A percentile compares a stretch with the other conserved stretches of the same genome.
Conservation (phyloP, 2,329 filamentous ascomycete species). For the Talaromyces pinophilus region DNA sequence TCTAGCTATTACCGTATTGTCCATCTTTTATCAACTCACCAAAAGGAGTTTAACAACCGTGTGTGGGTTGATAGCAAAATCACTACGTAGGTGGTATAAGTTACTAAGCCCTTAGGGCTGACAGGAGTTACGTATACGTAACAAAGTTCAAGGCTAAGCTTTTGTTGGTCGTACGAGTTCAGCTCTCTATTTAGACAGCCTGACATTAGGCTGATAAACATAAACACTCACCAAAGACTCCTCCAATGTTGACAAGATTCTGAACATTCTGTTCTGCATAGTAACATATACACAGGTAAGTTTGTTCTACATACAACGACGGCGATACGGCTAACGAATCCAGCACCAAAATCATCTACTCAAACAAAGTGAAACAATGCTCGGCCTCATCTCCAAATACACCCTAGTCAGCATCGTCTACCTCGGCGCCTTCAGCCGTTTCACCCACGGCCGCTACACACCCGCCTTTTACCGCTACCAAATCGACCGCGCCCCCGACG, state of each 20-base stretch:
- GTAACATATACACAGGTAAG: background rate
- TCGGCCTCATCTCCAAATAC: conserved; percentile 4
- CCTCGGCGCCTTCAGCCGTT: conserved; percentile 6
- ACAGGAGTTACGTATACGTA: background rate
- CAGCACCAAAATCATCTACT: background rate
- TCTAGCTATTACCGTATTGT: too few species aligned
- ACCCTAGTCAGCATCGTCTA: conserved; percentile 2
- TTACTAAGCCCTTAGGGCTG: background rate
- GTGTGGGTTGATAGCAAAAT: background rate
- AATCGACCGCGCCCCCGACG: conserved; percentile 9
- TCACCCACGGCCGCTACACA: conserved; percentile 6
- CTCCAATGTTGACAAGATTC: background rate
- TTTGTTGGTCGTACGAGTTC: background rate
- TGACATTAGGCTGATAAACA: background rate
- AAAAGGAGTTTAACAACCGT: too few species aligned
- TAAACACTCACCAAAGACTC: background rate
- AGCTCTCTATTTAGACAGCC: background rate
- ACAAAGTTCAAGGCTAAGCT: background rate
- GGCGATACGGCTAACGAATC: background rate
- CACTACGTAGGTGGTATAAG: too few species aligned
- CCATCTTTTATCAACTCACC: too few species aligned
- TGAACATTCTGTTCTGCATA: background rate
- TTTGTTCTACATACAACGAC: too few species aligned
- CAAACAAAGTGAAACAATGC: background rate
- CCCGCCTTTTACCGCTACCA: conserved; percentile 2